phyloP scores from a whole-genome alignment of 169 alveolate genomes.

The Theileria parva region DNA sequence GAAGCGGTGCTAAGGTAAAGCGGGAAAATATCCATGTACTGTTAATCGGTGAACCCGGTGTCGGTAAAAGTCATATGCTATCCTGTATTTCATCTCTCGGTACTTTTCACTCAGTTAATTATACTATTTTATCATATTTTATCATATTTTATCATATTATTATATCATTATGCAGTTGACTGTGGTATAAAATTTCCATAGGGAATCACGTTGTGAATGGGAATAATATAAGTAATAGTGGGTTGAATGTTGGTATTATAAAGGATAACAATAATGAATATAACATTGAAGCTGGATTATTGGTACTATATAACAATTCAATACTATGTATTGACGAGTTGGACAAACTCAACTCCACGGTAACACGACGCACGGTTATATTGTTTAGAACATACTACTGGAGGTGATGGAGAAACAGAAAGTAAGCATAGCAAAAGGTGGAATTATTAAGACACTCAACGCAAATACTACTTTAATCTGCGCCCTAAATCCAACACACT shows the following conservation, averaged over 20 bases:
- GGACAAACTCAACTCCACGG: conserved; percentile 77
- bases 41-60: conserved; percentile 72
- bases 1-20: conserved; percentile 57
- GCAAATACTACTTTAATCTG: conserved; percentile 70
- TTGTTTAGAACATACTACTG: conserved; percentile 63
- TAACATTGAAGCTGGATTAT: conserved; percentile 91
- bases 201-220: conserved; percentile 75
- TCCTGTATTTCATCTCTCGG: conserved; percentile 8
- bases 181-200: not conserved
- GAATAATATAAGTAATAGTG: conserved; percentile 84
- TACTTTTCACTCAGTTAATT: not conserved
- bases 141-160: not conserved
- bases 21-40: conserved; percentile 69
- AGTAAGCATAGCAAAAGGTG: conserved; percentile 81
- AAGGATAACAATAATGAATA: conserved; percentile 81
- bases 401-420: conserved; percentile 93
- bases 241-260: conserved; percentile 85
- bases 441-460: conserved; percentile 74
- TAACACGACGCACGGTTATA: conserved; percentile 58
- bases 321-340: conserved; percentile 93
- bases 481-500: conserved; percentile 73
- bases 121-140: no score
- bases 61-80: conserved; percentile 71
- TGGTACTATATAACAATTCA: conserved; percentile 90
- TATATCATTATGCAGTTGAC: not conserved